Evolutionary conservation across 2,329 filamentous ascomycete species (phyloP).

Genomic region (Daldinia eschscholtzii): DNA sequence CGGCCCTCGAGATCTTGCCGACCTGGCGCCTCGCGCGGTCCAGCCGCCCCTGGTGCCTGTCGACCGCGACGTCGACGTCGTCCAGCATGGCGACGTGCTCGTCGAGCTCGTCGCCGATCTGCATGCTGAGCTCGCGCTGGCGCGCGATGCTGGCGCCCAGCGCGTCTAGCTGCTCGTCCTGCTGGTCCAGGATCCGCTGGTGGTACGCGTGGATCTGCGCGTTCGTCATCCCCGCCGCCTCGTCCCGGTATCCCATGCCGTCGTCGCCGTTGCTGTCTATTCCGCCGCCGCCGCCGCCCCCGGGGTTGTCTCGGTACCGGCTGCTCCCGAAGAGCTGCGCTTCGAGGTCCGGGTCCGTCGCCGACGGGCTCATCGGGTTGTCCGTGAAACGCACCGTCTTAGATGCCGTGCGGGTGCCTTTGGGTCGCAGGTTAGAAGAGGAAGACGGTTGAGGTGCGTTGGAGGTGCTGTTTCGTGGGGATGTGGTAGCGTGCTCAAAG

Average conservation of each 20-base stretch:
- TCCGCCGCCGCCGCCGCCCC: slow-evolving; percentile 55
- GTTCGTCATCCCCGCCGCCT: slow-evolving; percentile 76
- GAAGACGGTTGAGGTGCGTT: slow-evolving; percentile 35
- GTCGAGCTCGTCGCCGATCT: slow-evolving; percentile 96
- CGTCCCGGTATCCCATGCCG: slow-evolving; percentile 68
- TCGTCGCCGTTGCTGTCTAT: slow-evolving; percentile 50
- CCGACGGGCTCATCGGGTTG: slow-evolving; percentile 58
- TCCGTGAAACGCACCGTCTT: slow-evolving; percentile 93
- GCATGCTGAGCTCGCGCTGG: slow-evolving; percentile 92
- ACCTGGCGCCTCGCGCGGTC: slow-evolving; percentile 80
- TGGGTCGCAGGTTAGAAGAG: slow-evolving; percentile 50
- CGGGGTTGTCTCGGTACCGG: slow-evolving; percentile 77
- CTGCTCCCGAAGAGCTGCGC: slow-evolving; percentile 58
- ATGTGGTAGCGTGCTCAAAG: slow-evolving; percentile 72
- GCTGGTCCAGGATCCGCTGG: slow-evolving; percentile 81
- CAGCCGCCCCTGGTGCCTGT: slow-evolving; percentile 82
- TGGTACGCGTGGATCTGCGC: slow-evolving; percentile 90
- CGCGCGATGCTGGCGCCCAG: slow-evolving; percentile 88
- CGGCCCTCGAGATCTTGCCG: slow-evolving; percentile 77
- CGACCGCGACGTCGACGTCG: slow-evolving; percentile 85
- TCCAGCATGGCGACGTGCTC: slow-evolving; percentile 90
- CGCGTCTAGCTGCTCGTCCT: slow-evolving; percentile 92
- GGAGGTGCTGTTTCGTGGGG: slow-evolving; percentile 53
- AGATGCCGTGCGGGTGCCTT: slow-evolving; percentile 55
- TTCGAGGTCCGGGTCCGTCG: slow-evolving; percentile 60